Conservation (phyloP, 805 yeast species). For the Zygosaccharomyces pseudorouxii region DNA sequence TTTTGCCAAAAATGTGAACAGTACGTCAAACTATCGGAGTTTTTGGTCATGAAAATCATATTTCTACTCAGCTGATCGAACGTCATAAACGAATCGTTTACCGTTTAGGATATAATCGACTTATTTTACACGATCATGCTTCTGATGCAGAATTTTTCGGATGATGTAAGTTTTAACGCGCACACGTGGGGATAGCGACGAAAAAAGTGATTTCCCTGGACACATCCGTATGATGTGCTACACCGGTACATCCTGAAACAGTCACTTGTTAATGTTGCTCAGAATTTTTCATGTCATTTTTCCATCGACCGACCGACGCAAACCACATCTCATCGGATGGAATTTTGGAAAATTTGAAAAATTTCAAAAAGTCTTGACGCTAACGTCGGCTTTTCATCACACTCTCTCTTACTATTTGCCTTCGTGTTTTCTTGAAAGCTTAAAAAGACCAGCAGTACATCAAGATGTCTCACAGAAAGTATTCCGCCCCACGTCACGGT, state of each 20-base stretch:
- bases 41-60: not conserved
- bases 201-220: not conserved
- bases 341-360: not conserved
- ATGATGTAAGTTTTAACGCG: not conserved
- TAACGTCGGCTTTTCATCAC: too few species aligned
- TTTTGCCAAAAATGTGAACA: not conserved
- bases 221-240: not conserved
- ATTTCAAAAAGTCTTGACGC: too few species aligned
- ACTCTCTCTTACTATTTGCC: not conserved
- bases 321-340: not conserved
- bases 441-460: not conserved
- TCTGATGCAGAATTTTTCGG: too few species aligned
- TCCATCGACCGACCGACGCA: not conserved
- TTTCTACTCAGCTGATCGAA: not conserved
- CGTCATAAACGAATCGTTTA: not conserved
- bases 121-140: too few species aligned
- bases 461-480: constrained; percentile 98
- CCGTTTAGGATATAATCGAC: too few species aligned
- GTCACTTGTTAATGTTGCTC: not conserved
- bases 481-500: constrained; percentile 99
- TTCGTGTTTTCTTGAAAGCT: not conserved
- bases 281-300: too few species aligned
- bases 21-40: not conserved
- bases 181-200: not conserved
- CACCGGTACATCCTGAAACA: not conserved